phyloP scores from a whole-genome alignment of 176 grass and related monocot species.

The Triticum monococcum region DNA sequence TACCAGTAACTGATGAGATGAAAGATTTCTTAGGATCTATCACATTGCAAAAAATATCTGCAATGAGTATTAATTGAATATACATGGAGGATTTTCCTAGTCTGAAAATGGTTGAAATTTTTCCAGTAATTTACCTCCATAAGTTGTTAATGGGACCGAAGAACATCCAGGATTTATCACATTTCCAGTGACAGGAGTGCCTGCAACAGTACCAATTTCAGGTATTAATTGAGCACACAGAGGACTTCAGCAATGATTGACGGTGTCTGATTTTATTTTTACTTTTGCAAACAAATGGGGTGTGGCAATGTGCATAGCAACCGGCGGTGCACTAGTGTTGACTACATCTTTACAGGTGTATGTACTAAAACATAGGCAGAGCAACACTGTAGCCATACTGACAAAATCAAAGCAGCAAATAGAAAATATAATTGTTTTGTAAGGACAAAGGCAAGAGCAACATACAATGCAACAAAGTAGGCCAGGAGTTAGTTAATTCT shows the following conservation, averaged over 20 bases:
- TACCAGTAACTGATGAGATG: neutral
- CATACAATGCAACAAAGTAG: neutral
- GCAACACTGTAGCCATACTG: too few species aligned
- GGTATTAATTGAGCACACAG: neutral
- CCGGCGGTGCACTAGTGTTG: neutral
- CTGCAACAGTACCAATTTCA: neutral
- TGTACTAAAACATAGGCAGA: too few species aligned
- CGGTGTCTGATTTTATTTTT: neutral
- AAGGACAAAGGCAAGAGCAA: neutral
- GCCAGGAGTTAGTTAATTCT: neutral
- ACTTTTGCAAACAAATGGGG: neutral
- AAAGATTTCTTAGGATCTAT: neutral
- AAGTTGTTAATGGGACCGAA: neutral
- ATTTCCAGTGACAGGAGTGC: neutral
- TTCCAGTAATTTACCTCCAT: neutral
- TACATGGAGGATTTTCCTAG: too few species aligned
- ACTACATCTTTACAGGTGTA: neutral
- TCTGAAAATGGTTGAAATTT: neutral
- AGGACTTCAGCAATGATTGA: neutral
- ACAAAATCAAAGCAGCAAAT: neutral
- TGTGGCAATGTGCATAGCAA: neutral
- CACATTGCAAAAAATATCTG: neutral
- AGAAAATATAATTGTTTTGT: neutral
- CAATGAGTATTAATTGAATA: too few species aligned
- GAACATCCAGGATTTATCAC: neutral